Conservation (phyloP, 1,284 basidiomycete genomes). For the Cutaneotrichosporon mucoides region DNA sequence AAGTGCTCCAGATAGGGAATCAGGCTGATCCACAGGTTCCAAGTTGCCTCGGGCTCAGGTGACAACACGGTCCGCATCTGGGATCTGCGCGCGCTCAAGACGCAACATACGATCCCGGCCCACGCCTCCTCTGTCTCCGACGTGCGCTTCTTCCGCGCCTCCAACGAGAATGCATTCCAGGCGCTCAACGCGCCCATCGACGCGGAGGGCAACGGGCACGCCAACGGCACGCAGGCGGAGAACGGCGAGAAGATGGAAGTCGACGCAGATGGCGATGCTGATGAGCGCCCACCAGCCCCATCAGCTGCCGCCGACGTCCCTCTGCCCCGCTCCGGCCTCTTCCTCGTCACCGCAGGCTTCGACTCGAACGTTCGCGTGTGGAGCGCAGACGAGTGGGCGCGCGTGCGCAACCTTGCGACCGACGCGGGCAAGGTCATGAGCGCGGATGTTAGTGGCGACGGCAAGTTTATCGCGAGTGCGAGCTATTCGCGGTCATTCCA, state of each 20-base stretch:
- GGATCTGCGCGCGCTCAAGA: slow-evolving; percentile 89
- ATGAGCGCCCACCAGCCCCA: slow-evolving; percentile 36
- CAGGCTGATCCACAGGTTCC: slow-evolving; percentile 60
- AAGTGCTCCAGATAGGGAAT: slow-evolving; percentile 25
- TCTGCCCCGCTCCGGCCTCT: slow-evolving; percentile 70
- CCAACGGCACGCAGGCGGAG: slow-evolving; percentile 7
- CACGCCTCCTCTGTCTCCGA: slow-evolving; percentile 94
- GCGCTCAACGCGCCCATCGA: slow-evolving; percentile 21
- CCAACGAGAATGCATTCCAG: slow-evolving; percentile 34
- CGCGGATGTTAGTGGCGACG: slow-evolving; percentile 81
- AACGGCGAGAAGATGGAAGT: slow-evolving; percentile 37
- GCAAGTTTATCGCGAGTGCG: slow-evolving; percentile 77
- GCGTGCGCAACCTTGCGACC: slow-evolving; percentile 79
- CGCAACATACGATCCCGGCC: slow-evolving; percentile 94
- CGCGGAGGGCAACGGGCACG: background rate
- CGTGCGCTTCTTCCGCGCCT: slow-evolving; percentile 78
- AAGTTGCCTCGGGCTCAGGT: slow-evolving; percentile 92
- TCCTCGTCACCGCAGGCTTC: slow-evolving; percentile 90
- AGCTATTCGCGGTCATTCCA: slow-evolving; percentile 94
- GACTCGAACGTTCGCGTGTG: slow-evolving; percentile 94
- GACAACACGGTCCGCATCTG: slow-evolving; percentile 98
- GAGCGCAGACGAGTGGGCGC: slow-evolving; percentile 98
- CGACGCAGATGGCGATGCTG: slow-evolving; percentile 16
- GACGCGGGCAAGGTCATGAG: slow-evolving; percentile 98
- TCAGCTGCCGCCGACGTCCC: slow-evolving; percentile 3